phyloP scores from a whole-genome alignment of 2,329 filamentous ascomycete species.

The Clonostachys rosea region DNA sequence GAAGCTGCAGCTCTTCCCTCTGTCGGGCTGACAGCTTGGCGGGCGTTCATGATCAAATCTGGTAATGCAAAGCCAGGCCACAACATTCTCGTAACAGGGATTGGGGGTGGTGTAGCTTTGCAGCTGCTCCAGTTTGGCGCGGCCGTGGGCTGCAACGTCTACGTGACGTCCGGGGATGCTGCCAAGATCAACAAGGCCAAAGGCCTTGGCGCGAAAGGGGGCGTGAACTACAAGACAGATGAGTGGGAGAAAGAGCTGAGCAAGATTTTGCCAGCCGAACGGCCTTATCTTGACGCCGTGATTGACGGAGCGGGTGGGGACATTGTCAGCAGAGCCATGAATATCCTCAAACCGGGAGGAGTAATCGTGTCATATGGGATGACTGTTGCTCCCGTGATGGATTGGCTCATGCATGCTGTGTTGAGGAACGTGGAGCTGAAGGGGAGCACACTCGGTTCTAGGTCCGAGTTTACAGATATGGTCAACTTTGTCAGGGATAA shows the following conservation, averaged over 20 bases:
- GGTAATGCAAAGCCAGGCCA: conserved; percentile 56
- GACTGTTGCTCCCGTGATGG: conserved; percentile 82
- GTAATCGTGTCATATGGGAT: conserved; percentile 85
- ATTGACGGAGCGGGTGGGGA: conserved; percentile 90
- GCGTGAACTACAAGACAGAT: conserved; percentile 75
- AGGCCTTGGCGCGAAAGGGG: conserved; percentile 70
- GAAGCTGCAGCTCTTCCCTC: conserved; percentile 84
- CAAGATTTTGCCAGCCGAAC: conserved; percentile 55
- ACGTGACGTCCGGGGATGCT: conserved; percentile 69
- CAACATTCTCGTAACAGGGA: conserved; percentile 84
- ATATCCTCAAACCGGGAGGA: conserved; percentile 74
- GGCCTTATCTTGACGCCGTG: conserved; percentile 73
- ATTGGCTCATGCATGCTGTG: conserved; percentile 79
- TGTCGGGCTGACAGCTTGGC: conserved; percentile 83
- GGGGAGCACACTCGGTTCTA: conserved; percentile 90
- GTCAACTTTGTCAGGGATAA: conserved; percentile 72
- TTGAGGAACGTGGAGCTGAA: conserved; percentile 83
- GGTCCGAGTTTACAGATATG: conserved; percentile 89
- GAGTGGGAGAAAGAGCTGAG: conserved; percentile 78
- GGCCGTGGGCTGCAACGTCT: conserved; percentile 70
- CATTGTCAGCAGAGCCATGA: conserved; percentile 64
- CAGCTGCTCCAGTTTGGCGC: conserved; percentile 77
- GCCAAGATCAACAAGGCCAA: conserved; percentile 72
- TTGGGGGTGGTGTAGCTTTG: conserved; percentile 87
- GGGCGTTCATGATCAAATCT: conserved; percentile 77